Base-by-base conservation (phyloP, 768 basidiomycete genomes). In the Mycena capillaripes region DNA sequence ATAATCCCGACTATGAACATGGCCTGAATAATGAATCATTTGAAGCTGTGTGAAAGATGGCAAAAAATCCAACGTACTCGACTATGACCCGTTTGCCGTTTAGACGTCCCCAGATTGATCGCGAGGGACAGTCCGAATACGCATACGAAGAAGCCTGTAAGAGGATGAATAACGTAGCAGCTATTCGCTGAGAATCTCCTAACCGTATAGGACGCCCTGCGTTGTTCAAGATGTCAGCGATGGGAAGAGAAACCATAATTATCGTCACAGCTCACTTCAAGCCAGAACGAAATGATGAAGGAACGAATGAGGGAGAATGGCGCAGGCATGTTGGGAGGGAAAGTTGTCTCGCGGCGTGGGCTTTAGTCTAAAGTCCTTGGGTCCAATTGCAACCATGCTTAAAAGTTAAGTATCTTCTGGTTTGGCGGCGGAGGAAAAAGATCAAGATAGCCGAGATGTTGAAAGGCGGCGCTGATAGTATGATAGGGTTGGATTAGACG, bases 11-110 rank as follows among this genome's bases (percentile, higher is more conserved):
- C 50, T 2, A 17, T 25, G 30, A 66, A 66, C 64, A 66, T 66
- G 11, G 64, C 38, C 64, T 66, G 38, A n/a, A 44, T 4, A 9
- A 38, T 29, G 23, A 3, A 30, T 52, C 38, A 32, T 44, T 29
- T 9, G 4, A 42, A n/a, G 19, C 8, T 38, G n/a, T 3, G 17
- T 1, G 30, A 42, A 11, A 29, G 25, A 14, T 10, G 38, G 36
- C 21, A 4, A 10, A 50, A 17, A 50, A 53, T 44, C 38, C n/a
- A 10, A 23, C 60, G 29, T 66, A 66, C 64, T 46, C 64, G 53
- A 66, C 64, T 66, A 52, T 63, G 64, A 16, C 12, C 7, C 65
- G 55, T 57, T 57, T 66, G 64, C 9, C 46, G 66, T 29, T 58
- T 67, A 8, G 56, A 38, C 4, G 56, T 50, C 34, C 46, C 44